Evolutionary conservation across 2,329 filamentous ascomycete species (phyloP).

Genomic region (Alternaria viburni): DNA sequence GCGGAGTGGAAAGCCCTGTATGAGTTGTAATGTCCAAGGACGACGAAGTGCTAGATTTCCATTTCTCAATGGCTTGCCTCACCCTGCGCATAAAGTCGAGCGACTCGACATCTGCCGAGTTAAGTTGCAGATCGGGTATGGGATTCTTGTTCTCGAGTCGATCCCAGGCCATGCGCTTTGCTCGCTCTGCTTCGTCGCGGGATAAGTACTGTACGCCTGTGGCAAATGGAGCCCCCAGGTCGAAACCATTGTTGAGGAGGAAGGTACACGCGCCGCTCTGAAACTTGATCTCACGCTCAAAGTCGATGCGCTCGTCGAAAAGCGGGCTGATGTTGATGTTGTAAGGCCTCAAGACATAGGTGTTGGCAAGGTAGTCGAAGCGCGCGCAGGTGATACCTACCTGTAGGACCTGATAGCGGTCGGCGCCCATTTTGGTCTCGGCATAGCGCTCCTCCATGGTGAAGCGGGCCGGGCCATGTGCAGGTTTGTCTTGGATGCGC

Average conservation of each 20-base stretch:
- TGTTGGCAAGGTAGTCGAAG: slow-evolving; percentile 56
- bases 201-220: slow-evolving; percentile 69
- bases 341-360: slow-evolving; percentile 67
- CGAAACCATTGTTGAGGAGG: slow-evolving; percentile 63
- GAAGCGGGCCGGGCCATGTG: slow-evolving; percentile 49
- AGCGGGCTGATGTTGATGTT: slow-evolving; percentile 69
- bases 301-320: slow-evolving; percentile 58
- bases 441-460: slow-evolving; percentile 66
- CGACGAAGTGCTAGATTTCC: slow-evolving; percentile 44
- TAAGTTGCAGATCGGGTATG: slow-evolving; percentile 56
- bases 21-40: slow-evolving; percentile 39
- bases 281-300: slow-evolving; percentile 66
- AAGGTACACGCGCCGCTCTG: slow-evolving; percentile 68
- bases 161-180: slow-evolving; percentile 54
- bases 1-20: slow-evolving; percentile 30
- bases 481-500: slow-evolving; percentile 46
- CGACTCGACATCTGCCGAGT: slow-evolving; percentile 59
- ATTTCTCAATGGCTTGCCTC: slow-evolving; percentile 54
- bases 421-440: slow-evolving; percentile 66
- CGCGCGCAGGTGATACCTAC: slow-evolving; percentile 70
- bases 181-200: slow-evolving; percentile 60
- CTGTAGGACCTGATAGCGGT: slow-evolving; percentile 69
- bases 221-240: slow-evolving; percentile 62
- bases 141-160: slow-evolving; percentile 48
- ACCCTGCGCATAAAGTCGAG: slow-evolving; percentile 58